phyloP scores from a whole-genome alignment of 202 grass and related monocot species.

The Digitaria exilis region DNA sequence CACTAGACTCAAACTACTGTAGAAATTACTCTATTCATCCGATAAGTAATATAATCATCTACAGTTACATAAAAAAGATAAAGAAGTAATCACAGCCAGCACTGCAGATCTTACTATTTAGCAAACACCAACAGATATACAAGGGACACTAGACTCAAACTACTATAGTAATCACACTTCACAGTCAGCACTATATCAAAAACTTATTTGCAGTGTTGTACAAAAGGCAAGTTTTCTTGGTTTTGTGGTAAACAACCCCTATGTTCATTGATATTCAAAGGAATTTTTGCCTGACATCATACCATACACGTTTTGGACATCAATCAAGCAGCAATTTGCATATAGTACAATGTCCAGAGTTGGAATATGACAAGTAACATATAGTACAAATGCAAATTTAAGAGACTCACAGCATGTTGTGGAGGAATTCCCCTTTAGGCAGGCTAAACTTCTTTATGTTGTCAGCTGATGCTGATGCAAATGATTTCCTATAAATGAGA shows the following conservation, averaged over 20 bases:
- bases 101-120: background rate
- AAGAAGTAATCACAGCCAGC: background rate
- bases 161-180: background rate
- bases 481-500: constrained; percentile 68
- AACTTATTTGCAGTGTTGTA: background rate
- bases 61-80: background rate
- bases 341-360: background rate
- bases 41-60: background rate
- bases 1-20: constrained; percentile 24
- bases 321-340: background rate
- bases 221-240: background rate
- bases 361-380: background rate
- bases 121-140: background rate
- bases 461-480: constrained; percentile 95
- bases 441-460: constrained; percentile 98
- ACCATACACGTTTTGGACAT: background rate
- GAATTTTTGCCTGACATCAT: background rate
- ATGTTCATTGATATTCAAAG: background rate
- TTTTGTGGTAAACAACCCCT: background rate
- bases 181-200: background rate
- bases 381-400: background rate
- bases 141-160: constrained; percentile 26
- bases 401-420: constrained; percentile 93
- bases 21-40: background rate
- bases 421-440: constrained; percentile 94